These are phyloP conservation scores for Sclerotiophoma versabilis DNA, from an alignment of 2,329 filamentous ascomycete genomes.

Conservation along the genomic window DNA sequence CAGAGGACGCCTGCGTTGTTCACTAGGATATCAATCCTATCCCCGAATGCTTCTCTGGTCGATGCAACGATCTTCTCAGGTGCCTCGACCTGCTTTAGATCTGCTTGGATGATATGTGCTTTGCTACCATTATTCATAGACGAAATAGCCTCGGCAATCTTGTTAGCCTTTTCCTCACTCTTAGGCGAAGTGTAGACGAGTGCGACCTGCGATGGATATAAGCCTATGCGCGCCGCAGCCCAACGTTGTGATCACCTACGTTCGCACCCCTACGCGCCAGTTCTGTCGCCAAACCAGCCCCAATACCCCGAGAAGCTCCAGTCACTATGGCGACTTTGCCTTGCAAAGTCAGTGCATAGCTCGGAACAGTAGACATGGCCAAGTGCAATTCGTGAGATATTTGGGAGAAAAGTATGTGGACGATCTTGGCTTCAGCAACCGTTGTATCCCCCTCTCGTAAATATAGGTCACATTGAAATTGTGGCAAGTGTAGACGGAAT, in stretches of 20 bases:
- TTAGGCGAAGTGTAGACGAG: conserved; percentile 53
- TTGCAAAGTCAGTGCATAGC: conserved; percentile 24
- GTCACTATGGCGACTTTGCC: conserved; percentile 58
- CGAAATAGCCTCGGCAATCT: conserved; percentile 47
- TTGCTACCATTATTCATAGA: conserved; percentile 45
- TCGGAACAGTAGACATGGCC: conserved; percentile 24
- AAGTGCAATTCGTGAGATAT: neutral
- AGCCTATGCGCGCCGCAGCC: conserved; percentile 8
- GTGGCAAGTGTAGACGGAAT: neutral
- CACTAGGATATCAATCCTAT: conserved; percentile 53
- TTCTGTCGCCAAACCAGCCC: conserved; percentile 57
- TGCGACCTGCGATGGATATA: conserved; percentile 44
- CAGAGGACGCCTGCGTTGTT: conserved; percentile 52
- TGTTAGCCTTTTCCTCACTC: conserved; percentile 44
- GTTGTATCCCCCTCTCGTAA: neutral
- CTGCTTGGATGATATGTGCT: conserved; percentile 50
- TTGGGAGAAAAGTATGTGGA: neutral
- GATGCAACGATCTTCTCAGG: conserved; percentile 48
- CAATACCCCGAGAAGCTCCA: conserved; percentile 60
- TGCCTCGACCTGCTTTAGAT: conserved; percentile 48
- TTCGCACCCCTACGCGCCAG: conserved; percentile 58
- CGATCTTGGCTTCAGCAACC: neutral
- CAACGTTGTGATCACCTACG: conserved; percentile 20
- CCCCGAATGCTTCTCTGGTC: conserved; percentile 48
- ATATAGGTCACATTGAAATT: neutral